Evolutionary conservation across 2,329 filamentous ascomycete genomes (phyloP), one percentile per base, ranked within the genome.

Genomic region (Calycina herbarum): DNA sequence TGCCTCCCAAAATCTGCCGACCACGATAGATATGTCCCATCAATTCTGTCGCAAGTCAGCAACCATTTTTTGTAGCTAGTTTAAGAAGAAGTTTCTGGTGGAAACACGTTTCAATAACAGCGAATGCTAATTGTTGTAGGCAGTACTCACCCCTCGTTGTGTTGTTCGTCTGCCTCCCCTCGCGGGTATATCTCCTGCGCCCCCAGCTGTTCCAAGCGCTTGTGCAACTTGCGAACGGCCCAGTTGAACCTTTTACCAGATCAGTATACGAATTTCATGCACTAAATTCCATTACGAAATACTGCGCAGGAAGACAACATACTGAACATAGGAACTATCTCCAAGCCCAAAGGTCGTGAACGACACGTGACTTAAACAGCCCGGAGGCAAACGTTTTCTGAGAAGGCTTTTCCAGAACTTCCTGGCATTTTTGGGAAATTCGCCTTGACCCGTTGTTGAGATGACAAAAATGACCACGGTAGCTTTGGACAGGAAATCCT

Each of bases 311-410:
- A 24, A 27, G n/a, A 51, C 7, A 48, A 76, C 85, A 70, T 81
- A 95, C 89, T 96, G 94, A 64, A 90, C 85, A 82, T 99, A 99
- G 1, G 94, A 96, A 74, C 91, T 97, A 78, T 99, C 95, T 0
- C 95, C 95, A 0, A 98, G 83, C 0, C 95, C 95, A 81, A 98
- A 97, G 0, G 89, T 91, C 2, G 92, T 89, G 78, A 96, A 98
- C 1, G 81, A 83, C 68, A 96, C 80, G 40, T 84, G 83, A 45
- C 81, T 76, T 48, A 99, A 81, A 72, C 89, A 94, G 17, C 85
- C 86, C 2, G 88, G 82, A 13, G 89, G 86, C 33, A 99, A 83
- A 71, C 87, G 92, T 77, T 91, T 93, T 70, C 92, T 85, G 20
- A 96, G 82, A 45, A 99, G 82, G 66, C 87, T 90, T 75, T 86